Evolutionary conservation across 1,284 basidiomycete genomes (phyloP).

Genomic region (Pseudozyma thailandica): DNA sequence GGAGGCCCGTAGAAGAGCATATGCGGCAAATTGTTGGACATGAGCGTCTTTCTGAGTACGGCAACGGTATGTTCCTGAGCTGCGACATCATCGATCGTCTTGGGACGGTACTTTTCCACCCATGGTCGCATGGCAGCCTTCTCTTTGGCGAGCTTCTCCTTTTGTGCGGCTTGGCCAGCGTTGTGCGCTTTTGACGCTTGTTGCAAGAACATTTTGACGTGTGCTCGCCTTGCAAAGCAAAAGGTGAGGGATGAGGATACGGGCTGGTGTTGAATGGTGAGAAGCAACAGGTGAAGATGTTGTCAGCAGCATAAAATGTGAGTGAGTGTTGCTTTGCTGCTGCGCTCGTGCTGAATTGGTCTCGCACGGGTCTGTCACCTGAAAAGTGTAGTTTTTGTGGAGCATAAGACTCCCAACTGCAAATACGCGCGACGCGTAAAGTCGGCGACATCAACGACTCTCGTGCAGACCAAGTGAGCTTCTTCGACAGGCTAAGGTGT

Average conservation of each 20-base stretch:
- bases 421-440: slow-evolving; percentile 40
- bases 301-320: background rate
- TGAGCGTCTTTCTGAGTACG: slow-evolving; percentile 88
- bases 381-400: slow-evolving; percentile 9
- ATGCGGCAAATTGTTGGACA: slow-evolving; percentile 93
- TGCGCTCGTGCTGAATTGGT: background rate
- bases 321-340: slow-evolving; percentile 7
- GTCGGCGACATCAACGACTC: background rate
- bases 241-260: background rate
- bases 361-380: slow-evolving; percentile 30
- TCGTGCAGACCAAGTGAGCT: background rate
- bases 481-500: background rate
- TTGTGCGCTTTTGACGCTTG: slow-evolving; percentile 41
- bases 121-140: slow-evolving; percentile 79
- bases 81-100: slow-evolving; percentile 96
- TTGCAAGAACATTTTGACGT: slow-evolving; percentile 35
- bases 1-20: slow-evolving; percentile 99
- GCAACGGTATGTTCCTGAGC: slow-evolving; percentile 96
- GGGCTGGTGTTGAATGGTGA: background rate
- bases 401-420: slow-evolving; percentile 1
- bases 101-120: slow-evolving; percentile 99
- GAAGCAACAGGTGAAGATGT: slow-evolving; percentile 4
- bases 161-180: slow-evolving; percentile 33
- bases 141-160: slow-evolving; percentile 44
- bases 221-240: background rate